Percentiles rank a stretch among this genome's conserved stretches.
phyloP scores from a whole-genome alignment of 2,329 filamentous ascomycete genomes.

The Proliferodiscus dingleyae region DNA sequence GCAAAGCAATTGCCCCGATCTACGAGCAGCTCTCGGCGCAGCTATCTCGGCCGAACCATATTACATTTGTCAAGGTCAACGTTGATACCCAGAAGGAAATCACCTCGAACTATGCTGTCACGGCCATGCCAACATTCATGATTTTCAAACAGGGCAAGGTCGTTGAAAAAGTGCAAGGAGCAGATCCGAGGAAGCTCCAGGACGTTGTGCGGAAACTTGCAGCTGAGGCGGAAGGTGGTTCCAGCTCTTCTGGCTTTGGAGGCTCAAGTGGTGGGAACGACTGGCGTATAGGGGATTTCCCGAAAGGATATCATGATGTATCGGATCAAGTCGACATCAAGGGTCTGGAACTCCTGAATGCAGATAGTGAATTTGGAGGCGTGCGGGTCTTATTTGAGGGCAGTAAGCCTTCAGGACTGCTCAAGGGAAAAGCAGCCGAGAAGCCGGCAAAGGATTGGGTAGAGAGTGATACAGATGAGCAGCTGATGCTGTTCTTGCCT shows the following conservation, averaged over 20 bases:
- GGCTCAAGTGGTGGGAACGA: conserved; percentile 38
- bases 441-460: conserved; percentile 69
- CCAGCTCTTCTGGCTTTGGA: conserved; percentile 28
- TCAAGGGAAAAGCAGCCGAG: conserved; percentile 49
- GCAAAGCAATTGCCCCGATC: conserved; percentile 75
- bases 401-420: conserved; percentile 59
- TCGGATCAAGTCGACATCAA: conserved; percentile 75
- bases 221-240: conserved; percentile 50
- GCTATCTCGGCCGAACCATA: conserved; percentile 64
- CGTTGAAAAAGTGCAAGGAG: conserved; percentile 67
- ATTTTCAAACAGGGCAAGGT: conserved; percentile 71
- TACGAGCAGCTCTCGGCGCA: conserved; percentile 72
- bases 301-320: conserved; percentile 78
- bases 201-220: conserved; percentile 67
- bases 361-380: conserved; percentile 69
- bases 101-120: conserved; percentile 66
- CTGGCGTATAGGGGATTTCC: conserved; percentile 73
- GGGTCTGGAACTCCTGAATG: conserved; percentile 82
- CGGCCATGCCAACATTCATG: conserved; percentile 83
- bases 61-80: conserved; percentile 86
- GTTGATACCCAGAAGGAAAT: conserved; percentile 72
- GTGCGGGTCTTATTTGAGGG: conserved; percentile 70
- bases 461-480: conserved; percentile 94
- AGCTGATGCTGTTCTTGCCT: conserved; percentile 87
- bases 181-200: conserved; percentile 66